Evolutionary conservation across 2,329 filamentous ascomycete species (phyloP).

Genomic region (Pezicula neosporulosa): DNA sequence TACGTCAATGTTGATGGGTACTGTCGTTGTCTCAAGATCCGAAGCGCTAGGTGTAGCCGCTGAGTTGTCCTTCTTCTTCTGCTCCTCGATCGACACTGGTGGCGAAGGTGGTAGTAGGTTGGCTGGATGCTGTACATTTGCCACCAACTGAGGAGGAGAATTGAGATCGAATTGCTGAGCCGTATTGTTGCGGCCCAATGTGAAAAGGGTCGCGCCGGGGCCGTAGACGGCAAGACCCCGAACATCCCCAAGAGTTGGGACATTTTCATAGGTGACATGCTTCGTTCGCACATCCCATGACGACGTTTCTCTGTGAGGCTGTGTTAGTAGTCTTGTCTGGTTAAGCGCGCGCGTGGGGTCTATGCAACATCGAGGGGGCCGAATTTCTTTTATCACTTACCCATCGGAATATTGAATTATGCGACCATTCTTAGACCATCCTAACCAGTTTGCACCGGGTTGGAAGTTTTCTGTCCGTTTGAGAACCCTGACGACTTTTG

Average conservation of each 20-base stretch:
- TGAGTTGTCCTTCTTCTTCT: conserved; percentile 39
- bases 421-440: conserved; percentile 96
- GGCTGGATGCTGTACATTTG: conserved; percentile 82
- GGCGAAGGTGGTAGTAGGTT: conserved; percentile 76
- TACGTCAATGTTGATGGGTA: conserved; percentile 54
- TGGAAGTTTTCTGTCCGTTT: conserved; percentile 73
- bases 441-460: conserved; percentile 88
- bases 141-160: conserved; percentile 74
- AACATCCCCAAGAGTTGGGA: conserved; percentile 80
- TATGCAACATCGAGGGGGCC: conserved; percentile 10
- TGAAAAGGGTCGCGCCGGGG: conserved; percentile 88
- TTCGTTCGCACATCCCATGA: conserved; percentile 99
- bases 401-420: conserved; percentile 90
- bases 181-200: conserved; percentile 80
- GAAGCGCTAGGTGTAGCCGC: conserved; percentile 9
- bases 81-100: conserved; percentile 75
- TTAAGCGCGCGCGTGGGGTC: conserved; percentile 45
- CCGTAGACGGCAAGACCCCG: conserved; percentile 84
- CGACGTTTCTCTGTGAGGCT: conserved; percentile 68
- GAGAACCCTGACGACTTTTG: conserved; percentile 84
- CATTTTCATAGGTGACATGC: conserved; percentile 83
- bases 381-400: conserved; percentile 50
- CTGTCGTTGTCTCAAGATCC: conserved; percentile 37
- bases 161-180: conserved; percentile 96
- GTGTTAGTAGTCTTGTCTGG: conserved; percentile 31